Conservation (phyloP, 345 rosid genomes). For the Syzygium grande region DNA sequence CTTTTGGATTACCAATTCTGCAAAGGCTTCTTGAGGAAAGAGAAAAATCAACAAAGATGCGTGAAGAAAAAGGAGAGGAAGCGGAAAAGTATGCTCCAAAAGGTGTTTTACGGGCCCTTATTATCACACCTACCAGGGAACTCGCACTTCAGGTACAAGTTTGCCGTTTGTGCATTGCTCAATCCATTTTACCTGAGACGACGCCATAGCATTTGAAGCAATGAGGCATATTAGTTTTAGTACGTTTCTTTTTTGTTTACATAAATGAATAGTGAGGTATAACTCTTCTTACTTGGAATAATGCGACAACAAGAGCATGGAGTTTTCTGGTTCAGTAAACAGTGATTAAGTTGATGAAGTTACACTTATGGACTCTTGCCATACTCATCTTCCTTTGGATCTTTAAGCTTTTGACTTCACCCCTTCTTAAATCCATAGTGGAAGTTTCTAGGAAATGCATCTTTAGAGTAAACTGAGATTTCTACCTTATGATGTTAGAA, state of each 20-base stretch:
- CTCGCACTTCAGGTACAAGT: constrained; percentile 71
- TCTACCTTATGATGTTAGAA: background rate
- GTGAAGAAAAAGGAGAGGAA: constrained; percentile 46
- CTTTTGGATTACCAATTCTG: constrained; percentile 92
- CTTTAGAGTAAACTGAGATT: background rate
- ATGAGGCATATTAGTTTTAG: background rate
- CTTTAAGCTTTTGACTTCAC: background rate
- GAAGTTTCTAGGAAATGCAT: background rate
- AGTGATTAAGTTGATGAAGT: background rate
- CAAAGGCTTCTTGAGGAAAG: constrained; percentile 87
- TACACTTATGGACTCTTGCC: background rate
- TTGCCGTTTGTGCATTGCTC: background rate
- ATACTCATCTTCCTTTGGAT: background rate
- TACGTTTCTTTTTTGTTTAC: background rate
- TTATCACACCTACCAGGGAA: constrained; percentile 94
- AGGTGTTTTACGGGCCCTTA: constrained; percentile 76
- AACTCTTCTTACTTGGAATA: background rate
- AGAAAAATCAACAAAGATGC: constrained; percentile 48
- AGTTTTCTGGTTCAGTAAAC: background rate
- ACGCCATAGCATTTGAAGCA: background rate
- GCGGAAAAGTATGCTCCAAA: constrained; percentile 56
- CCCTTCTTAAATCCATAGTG: background rate
- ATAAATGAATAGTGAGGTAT: background rate
- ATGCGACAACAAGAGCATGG: background rate
- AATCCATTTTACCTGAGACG: background rate